Percentiles rank a stretch among this genome's conserved stretches.
Conservation (phyloP, 1,284 basidiomycete species). For the Ganoderma meredithae region DNA sequence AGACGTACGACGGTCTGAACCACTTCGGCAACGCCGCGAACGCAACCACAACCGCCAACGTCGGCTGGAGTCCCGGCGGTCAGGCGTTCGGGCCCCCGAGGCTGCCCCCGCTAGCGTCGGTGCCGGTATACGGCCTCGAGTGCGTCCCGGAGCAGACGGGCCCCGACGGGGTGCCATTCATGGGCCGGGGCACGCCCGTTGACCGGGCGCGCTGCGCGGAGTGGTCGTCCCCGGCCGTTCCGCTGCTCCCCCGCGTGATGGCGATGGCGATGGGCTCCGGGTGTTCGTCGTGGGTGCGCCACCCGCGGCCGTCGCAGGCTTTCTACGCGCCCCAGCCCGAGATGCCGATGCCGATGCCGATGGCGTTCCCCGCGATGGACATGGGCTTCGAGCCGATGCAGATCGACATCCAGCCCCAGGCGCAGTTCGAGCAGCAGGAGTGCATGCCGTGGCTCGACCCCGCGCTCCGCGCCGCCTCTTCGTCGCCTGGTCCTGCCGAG, state of each 20-base stretch:
- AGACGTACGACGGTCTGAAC: slow-evolving; percentile 21
- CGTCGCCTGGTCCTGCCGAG: slow-evolving; percentile 7
- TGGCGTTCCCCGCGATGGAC: slow-evolving; percentile 14
- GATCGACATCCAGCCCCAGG: slow-evolving; percentile 1
- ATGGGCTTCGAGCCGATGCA: slow-evolving; percentile 12
- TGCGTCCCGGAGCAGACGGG: slow-evolving; percentile 16
- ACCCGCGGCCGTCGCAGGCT: background rate
- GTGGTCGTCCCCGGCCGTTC: slow-evolving; percentile 24
- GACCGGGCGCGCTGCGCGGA: slow-evolving; percentile 32
- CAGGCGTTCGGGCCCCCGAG: slow-evolving; percentile 5
- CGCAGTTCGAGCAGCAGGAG: slow-evolving; percentile 11
- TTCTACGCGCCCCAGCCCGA: slow-evolving; percentile 11
- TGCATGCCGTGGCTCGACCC: slow-evolving; percentile 33
- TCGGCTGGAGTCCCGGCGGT: background rate
- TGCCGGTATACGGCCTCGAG: slow-evolving; percentile 30
- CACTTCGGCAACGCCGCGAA: slow-evolving; percentile 8
- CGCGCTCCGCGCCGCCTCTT: slow-evolving; percentile 19
- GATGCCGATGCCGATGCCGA: background rate
- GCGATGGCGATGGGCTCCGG: background rate
- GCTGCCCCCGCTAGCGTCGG: slow-evolving; percentile 26
- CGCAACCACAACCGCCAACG: background rate
- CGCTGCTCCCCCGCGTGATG: background rate
- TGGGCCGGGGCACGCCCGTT: slow-evolving; percentile 38
- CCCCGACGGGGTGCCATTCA: slow-evolving; percentile 27
- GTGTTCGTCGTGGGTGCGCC: background rate